Evolutionary conservation across 2,329 filamentous ascomycete species (phyloP).

Genomic region (Colletotrichum aenigma): DNA sequence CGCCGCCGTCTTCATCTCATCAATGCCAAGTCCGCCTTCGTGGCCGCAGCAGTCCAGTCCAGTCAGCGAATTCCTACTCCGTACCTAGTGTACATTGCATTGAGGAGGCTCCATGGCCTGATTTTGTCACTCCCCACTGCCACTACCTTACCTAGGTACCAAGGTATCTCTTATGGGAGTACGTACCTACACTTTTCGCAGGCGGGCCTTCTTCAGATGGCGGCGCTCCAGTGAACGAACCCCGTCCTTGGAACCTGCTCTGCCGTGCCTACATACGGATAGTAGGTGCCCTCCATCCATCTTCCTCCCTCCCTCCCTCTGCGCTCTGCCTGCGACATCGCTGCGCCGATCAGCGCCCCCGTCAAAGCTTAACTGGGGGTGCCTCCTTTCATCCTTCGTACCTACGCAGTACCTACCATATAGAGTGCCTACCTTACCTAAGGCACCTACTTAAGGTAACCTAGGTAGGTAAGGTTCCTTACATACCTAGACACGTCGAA

Average conservation of each 20-base stretch:
- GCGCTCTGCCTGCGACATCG: conserved; percentile 12
- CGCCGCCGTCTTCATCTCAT: neutral
- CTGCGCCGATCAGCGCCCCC: conserved; percentile 15
- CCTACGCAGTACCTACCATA: no score
- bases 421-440: neutral
- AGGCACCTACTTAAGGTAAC: neutral
- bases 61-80: neutral
- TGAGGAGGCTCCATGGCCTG: neutral
- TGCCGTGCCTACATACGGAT: no score
- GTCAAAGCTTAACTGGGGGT: conserved; percentile 15
- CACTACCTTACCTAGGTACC: neutral
- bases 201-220: conserved; percentile 5
- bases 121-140: neutral
- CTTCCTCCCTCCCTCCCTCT: neutral
- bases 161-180: no score
- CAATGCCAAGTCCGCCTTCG: neutral
- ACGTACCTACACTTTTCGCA: neutral
- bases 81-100: neutral
- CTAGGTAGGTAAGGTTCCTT: neutral
- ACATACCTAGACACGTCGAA: neutral
- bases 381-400: neutral
- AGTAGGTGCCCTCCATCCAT: neutral
- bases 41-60: neutral
- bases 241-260: neutral
- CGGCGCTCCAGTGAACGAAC: neutral